Evolutionary conservation across 148 eudicot genomes (phyloP).

Genomic region (Fagopyrum tataricum): DNA sequence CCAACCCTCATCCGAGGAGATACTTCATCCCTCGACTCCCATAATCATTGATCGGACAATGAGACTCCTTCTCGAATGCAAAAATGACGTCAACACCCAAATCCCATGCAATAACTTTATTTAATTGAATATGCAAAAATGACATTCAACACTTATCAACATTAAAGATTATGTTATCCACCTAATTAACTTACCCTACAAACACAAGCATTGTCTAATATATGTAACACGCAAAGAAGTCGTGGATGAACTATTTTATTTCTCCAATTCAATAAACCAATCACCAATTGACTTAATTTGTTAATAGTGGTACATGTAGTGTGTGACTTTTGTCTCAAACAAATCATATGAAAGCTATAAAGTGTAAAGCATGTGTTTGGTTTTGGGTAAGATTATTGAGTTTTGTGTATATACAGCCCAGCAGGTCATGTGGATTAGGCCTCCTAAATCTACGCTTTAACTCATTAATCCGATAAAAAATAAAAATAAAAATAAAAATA

Average conservation of each 20-base stretch:
- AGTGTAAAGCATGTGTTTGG: not conserved
- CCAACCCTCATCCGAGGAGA: too few relatives aligned
- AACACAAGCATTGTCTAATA: not conserved
- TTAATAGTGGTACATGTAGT: not conserved
- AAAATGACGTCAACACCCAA: too few relatives aligned
- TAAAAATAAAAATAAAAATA: too few relatives aligned
- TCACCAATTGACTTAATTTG: not conserved
- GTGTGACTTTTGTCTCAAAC: not conserved
- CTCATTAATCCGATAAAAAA: not conserved
- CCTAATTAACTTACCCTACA: not conserved
- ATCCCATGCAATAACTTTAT: too few relatives aligned
- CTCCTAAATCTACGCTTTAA: not conserved
- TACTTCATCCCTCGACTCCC: too few relatives aligned
- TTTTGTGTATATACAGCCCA: not conserved
- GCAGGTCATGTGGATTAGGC: not conserved
- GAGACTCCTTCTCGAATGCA: too few relatives aligned
- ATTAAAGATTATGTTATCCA: too few relatives aligned
- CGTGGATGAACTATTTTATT: not conserved
- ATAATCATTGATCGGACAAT: too few relatives aligned
- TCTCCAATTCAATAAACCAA: not conserved
- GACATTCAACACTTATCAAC: too few relatives aligned
- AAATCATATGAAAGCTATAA: not conserved
- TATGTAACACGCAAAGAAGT: not conserved
- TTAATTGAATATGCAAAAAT: too few relatives aligned
- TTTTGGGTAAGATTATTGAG: not conserved